Evolutionary conservation across 495 filamentous ascomycete genomes (phyloP), one percentile per base, ranked within the genome.

Genomic region (Amphirosellinia nigrospora): DNA sequence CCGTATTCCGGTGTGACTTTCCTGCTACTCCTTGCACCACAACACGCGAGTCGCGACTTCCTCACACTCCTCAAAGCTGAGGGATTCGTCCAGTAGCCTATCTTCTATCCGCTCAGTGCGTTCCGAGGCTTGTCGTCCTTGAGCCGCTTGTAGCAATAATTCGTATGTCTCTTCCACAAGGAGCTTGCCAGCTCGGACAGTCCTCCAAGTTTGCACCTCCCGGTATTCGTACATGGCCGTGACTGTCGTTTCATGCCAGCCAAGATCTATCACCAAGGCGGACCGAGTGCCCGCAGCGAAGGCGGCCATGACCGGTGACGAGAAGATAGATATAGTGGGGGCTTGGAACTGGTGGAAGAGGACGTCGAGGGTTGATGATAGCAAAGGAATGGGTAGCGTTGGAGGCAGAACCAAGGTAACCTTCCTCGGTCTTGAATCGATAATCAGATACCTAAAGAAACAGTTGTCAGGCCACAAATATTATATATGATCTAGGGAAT

Each of bases 211-310:
- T 30, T 80, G 76, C 6, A 97, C 86, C 72, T 97, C 93, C 63
- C 95, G 87, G 69, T 94, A 96, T 78, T 99, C 96, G 75, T 93
- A 98, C 26, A 98, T 84, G 2, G 88, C 88, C 0, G 92, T 96
- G 16, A 94, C 86, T 0, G 90, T 87, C 0, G 93, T 95, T 77
- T 98, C 96, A 48, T 86, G 86, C 96, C 96, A 98, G 65, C 95
- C 95, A 43, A 99, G 83, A 76, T 98, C 94, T 11, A 98, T 86
- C 4, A 98, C 87, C 30, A 98, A 78, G 2, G 89, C 92, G 21
- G 92, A 89, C 15, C 96, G 90, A 62, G 94, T 82, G 4, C 96
- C 96, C 10, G 94, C 93, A 39, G 90, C 91, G 5, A 92, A 87
- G n/a, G 89, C 83, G 10, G 88, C 78, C 79, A 94, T 88, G 15